Base-by-base conservation (phyloP, 148 eudicot species). In the Dysphania ambrosioides region DNA sequence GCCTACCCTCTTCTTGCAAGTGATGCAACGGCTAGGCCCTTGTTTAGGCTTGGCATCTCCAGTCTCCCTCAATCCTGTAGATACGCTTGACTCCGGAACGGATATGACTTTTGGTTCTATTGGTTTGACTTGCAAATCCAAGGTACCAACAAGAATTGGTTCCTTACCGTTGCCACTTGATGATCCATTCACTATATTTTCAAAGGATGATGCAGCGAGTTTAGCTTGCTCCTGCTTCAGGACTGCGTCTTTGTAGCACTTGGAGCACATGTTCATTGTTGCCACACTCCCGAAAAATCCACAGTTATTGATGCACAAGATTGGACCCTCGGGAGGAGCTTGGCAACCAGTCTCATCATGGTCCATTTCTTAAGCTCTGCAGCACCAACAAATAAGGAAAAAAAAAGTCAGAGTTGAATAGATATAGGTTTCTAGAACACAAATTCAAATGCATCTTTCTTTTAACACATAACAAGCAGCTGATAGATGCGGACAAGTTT, bases 281-380 rank as follows among this genome's bases (percentile, higher is more conserved):
- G 88, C 89, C 5, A 87, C 86, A 68, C 94, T 86, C 31, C 97
- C 97, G 30, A 92, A 92, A 76, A 92, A 92, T 81, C 97, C 97
- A 66, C 97, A 92, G 84, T 86, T 89, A 80, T 92, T 92, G 47
- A 86, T 30, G 70, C 91, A 88, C 74, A 88, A 62, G 75, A 82
- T 79, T 56, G 91, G 91, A 38, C 88, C 91, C 70, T 86, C 87
- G 16, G 79, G 87, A 40, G 88, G 53, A 38, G 85, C 79, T 79
- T 88, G 91, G 82, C 88, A 86, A 64, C 88, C 87, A 16, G 84
- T 84, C 77, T 88, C 91, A 63, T 86, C 87, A 42, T 87, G 90
- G 56, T 87, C 90, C 90, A 87, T 87, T 79, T 82, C 78, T 75
- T 55, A 74, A 40, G 67, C 41, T 63, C 87, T 86, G 84, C 53